These are phyloP conservation scores for Perkinsus olseni DNA, from an alignment of 169 alveolate species.

Conservation along the genomic window DNA sequence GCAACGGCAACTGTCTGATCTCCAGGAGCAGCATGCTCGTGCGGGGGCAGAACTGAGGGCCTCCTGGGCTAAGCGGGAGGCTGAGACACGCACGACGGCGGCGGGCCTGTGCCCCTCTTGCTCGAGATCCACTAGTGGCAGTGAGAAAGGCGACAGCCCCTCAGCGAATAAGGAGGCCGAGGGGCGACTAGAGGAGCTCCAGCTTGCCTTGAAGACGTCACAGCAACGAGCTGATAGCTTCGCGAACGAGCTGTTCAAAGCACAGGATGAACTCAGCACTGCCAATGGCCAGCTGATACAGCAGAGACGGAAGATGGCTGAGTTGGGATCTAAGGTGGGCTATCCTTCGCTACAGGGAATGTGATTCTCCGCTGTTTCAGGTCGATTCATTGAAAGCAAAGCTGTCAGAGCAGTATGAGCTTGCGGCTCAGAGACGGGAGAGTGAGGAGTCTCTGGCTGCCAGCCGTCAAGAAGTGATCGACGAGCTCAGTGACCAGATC, in stretches of 20 bases:
- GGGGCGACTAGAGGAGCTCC: neutral
- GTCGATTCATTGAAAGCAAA: neutral
- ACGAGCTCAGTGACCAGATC: neutral
- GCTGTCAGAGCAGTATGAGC: neutral
- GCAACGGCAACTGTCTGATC: neutral
- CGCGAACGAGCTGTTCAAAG: neutral
- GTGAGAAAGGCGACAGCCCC: neutral
- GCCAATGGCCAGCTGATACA: neutral
- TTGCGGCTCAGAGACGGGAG: neutral
- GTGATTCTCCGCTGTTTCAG: neutral
- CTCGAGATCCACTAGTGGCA: neutral
- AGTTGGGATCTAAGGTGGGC: neutral
- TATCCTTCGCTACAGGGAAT: neutral
- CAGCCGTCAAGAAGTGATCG: neutral
- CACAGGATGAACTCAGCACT: neutral
- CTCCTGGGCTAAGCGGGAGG: neutral
- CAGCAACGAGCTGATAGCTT: neutral
- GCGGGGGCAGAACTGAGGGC: neutral
- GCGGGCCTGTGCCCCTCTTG: neutral
- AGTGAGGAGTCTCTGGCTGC: neutral
- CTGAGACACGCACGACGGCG: neutral
- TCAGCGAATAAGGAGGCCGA: neutral
- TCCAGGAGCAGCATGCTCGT: neutral
- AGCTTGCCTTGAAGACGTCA: neutral
- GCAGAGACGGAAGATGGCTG: neutral